Base-by-base conservation (phyloP, 228 moss, liverwort and hornwort genomes). In the Sphagnum magellanicum region DNA sequence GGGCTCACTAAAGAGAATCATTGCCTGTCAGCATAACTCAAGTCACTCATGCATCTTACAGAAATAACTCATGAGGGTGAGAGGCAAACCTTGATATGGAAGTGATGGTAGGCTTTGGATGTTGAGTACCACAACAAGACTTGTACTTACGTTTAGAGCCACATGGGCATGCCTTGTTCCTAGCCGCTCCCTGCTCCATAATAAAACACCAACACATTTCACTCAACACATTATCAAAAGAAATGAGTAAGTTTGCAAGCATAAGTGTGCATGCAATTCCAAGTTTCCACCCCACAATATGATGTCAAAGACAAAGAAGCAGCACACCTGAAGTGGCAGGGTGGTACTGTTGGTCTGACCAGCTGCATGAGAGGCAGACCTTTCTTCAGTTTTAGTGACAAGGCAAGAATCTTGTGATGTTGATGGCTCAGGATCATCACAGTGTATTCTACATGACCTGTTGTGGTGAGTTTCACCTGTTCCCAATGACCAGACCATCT, bases 111-210 rank as follows among this genome's bases (percentile, higher is more conserved):
- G 83, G 79, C 72, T 75, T 78, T 61, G 80, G 87, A 73, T 87
- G 74, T 58, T 90, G 75, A 49, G 89, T 90, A 57, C 98, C 94
- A 84, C 90, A 92, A 78, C 98, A 98, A 32, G 87, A 78, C 73
- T 98, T 98, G 74, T 98, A 92, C 78, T 98, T 98, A 73, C 89
- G 82, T 76, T 89, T 94, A 12, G 98, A 94, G 59, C 94, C 98
- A 79, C 98, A 98, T n/a, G 94, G 90, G 61, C 98, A 98, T 50
- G 87, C 79, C 65, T 90, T 94, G 61, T 98, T 94, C 81, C 83
- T 83, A 66, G 81, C 76, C 49, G 89, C 87, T 61, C 64, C 79
- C 89, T 96, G 84, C 63, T 73, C 51, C 67, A 32, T 32, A 32
- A 32, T 32, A 32, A 32, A 32, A 32, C 32, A 32, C 32, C 32